Conservation (phyloP, 2,329 filamentous ascomycete species). For the Orbilia ellipsospora region DNA sequence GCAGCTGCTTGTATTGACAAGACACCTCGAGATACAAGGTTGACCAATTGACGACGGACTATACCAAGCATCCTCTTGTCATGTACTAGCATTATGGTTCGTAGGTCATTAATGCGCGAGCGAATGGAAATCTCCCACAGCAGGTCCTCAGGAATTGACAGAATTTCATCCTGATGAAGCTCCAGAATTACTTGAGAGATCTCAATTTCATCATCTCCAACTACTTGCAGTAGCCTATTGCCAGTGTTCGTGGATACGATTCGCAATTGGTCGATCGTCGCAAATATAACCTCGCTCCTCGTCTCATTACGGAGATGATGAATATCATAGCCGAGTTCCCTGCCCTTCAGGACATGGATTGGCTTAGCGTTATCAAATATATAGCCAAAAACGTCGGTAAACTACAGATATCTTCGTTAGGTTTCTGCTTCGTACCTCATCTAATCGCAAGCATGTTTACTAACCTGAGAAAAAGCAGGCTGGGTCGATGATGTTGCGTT, state of each 20-base stretch:
- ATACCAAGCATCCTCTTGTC: constrained; percentile 65
- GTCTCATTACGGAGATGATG: too few species aligned
- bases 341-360: constrained; percentile 63
- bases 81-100: constrained; percentile 63
- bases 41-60: constrained; percentile 61
- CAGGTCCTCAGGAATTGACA: constrained; percentile 60
- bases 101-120: constrained; percentile 63
- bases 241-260: constrained; percentile 8
- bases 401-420: too few species aligned
- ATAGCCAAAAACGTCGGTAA: too few species aligned
- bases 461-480: constrained; percentile 36
- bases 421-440: too few species aligned
- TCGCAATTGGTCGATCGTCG: constrained; percentile 58
- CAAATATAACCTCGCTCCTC: too few species aligned
- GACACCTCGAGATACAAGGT: constrained; percentile 51
- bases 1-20: constrained; percentile 48
- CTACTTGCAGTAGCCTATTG: constrained; percentile 29
- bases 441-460: too few species aligned
- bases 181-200: too few species aligned
- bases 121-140: constrained; percentile 62
- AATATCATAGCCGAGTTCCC: constrained; percentile 63
- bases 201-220: too few species aligned
- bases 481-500: constrained; percentile 18
- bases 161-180: constrained; percentile 63
- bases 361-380: constrained; percentile 60